phyloP scores from a whole-genome alignment of 768 basidiomycete species.

The Psilocybe cyanescens region DNA sequence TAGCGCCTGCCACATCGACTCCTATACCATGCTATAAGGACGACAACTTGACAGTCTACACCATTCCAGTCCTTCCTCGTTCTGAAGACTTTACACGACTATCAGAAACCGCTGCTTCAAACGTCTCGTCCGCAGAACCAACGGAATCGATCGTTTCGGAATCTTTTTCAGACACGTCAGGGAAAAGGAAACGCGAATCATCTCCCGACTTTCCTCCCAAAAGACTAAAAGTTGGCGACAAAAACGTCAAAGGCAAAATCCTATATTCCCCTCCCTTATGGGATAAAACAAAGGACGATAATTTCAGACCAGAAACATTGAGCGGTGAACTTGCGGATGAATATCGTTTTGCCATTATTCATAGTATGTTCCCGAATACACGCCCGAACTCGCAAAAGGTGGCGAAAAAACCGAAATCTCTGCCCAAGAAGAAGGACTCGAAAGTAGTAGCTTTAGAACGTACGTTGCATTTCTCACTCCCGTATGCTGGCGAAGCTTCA shows the following conservation, averaged over 20 bases:
- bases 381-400: slow-evolving; percentile 14
- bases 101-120: background rate
- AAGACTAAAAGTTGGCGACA: slow-evolving; percentile 21
- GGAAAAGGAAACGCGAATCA: slow-evolving; percentile 49
- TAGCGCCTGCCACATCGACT: slow-evolving; percentile 19
- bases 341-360: slow-evolving; percentile 56
- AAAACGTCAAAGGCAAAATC: background rate
- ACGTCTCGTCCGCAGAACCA: background rate
- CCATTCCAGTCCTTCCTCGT: slow-evolving; percentile 47
- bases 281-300: slow-evolving; percentile 16
- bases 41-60: slow-evolving; percentile 66
- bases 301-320: slow-evolving; percentile 40
- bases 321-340: slow-evolving; percentile 50
- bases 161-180: slow-evolving; percentile 22
- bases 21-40: slow-evolving; percentile 60
- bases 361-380: slow-evolving; percentile 65
- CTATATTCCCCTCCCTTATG: slow-evolving; percentile 12
- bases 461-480: background rate
- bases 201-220: slow-evolving; percentile 44
- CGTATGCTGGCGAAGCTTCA: background rate
- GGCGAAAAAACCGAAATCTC: slow-evolving; percentile 9
- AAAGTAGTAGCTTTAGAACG: background rate
- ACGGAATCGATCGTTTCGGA: background rate
- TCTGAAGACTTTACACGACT: background rate
- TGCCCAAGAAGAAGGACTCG: background rate